Base-by-base conservation (phyloP, 768 basidiomycete genomes). In the Lyophyllum shimeji region DNA sequence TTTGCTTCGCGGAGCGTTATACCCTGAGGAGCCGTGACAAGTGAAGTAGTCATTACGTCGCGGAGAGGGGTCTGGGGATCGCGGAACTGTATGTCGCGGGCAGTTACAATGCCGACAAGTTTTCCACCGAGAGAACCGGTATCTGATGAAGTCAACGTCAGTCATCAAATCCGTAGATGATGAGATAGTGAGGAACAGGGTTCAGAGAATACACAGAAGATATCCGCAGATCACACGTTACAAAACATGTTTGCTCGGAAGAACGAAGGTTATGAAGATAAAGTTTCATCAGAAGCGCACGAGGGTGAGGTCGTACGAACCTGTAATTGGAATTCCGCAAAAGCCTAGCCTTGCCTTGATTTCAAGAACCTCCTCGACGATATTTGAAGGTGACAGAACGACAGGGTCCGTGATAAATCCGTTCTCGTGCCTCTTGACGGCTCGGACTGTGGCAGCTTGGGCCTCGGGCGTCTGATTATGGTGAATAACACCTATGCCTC, bases 341-440 rank as follows among this genome's bases (percentile, higher is more conserved):
- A 97, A 99, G 0, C 97, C 97, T 17, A 93, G 86, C 45, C 84
- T 80, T 27, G 85, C 86, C 73, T 98, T 98, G 76, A 98, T 90
- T 59, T 94, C 90, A 47, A 97, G 78, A 13, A 98, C 96, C 59
- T 98, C 91, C 58, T 88, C 90, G 27, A 96, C 93, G 40, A 77
- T 74, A 63, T 90, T 82, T 23, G 80, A 69, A 0, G 95, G 93
- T 11, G 88, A 85, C 27, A 98, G 77, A 50, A 94, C 93, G 58
- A 98, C 82, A 13, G 97, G 97, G 62, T 97, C 93, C 50, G 90
- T 84, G 72, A 98, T 99, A 76, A 98, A 98, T 5, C 97, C 97
- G 67, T 98, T 99, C 74, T 98, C 96, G 69, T 95, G 96, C 65
- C 95, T 87, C 73, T 99, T 99, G 27, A 98, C 97, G 42, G 93